Evolutionary conservation across 176 grass and related monocot genomes (phyloP).

Genomic region (Oryza rufipogon): DNA sequence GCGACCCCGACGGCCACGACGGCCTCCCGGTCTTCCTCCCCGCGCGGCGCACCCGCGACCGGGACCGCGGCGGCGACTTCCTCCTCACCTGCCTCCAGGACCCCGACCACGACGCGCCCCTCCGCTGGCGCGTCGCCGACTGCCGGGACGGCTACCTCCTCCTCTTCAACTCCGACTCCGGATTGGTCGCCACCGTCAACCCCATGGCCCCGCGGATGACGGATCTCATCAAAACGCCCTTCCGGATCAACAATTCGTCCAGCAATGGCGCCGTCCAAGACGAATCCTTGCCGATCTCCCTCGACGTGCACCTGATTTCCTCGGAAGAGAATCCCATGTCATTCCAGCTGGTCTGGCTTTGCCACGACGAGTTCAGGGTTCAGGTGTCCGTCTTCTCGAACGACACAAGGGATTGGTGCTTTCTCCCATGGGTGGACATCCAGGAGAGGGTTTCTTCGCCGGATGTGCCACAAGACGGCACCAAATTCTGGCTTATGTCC

Average conservation of each 20-base stretch:
- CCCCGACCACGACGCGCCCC: not conserved
- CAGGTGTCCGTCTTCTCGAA: not conserved
- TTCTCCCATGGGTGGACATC: not conserved
- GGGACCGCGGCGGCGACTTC: conserved; percentile 3
- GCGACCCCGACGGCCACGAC: too few relatives aligned
- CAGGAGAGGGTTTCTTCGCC: not conserved
- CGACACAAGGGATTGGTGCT: not conserved
- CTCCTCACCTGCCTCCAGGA: not conserved
- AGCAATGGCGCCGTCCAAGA: too few relatives aligned
- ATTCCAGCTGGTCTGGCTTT: not conserved
- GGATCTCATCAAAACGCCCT: too few relatives aligned
- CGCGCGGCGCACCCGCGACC: too few relatives aligned
- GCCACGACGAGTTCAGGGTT: not conserved
- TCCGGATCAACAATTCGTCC: too few relatives aligned
- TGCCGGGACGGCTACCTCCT: conserved; percentile 26
- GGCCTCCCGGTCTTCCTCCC: too few relatives aligned
- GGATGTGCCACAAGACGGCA: not conserved
- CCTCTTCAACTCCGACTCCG: not conserved
- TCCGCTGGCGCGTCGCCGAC: not conserved
- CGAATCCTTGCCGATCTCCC: not conserved
- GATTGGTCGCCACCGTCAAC: not conserved
- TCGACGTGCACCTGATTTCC: not conserved
- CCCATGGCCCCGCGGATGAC: not conserved
- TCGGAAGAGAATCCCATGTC: not conserved
- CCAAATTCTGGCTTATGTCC: not conserved